Evolutionary conservation across 257 asterid species (phyloP).

Genomic region (Marsdenia floribunda): DNA sequence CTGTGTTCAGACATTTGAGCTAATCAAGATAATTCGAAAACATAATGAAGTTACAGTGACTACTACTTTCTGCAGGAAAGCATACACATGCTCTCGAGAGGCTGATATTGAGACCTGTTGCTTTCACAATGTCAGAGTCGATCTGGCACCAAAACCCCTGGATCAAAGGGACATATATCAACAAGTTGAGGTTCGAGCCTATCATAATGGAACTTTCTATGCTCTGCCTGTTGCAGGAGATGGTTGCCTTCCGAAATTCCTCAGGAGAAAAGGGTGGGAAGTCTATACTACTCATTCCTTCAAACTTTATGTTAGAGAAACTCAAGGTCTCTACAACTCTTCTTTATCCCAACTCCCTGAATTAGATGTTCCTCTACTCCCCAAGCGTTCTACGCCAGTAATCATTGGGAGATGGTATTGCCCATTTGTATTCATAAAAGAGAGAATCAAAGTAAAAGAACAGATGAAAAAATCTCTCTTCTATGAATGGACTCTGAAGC

Average conservation of each 20-base stretch:
- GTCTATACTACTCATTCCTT: conserved; percentile 33
- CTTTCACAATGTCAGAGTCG: conserved; percentile 23
- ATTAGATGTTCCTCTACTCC: conserved; percentile 31
- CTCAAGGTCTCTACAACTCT: conserved; percentile 41
- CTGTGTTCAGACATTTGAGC: too few relatives aligned
- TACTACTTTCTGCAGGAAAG: conserved; percentile 35
- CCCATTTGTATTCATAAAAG: conserved; percentile 59
- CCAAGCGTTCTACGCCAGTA: conserved; percentile 48
- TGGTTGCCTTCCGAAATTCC: conserved; percentile 64
- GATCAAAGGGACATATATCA: conserved; percentile 68
- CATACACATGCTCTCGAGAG: conserved; percentile 52
- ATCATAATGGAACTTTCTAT: conserved; percentile 52
- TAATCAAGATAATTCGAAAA: not conserved
- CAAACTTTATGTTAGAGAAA: conserved; percentile 36
- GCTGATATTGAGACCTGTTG: conserved; percentile 51
- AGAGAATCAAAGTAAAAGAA: conserved; percentile 26
- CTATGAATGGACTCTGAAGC: conserved; percentile 61
- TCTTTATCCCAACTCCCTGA: conserved; percentile 37
- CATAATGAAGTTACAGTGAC: not conserved
- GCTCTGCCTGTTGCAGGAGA: conserved; percentile 68
- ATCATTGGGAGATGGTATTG: conserved; percentile 64
- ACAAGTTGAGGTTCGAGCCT: conserved; percentile 53
- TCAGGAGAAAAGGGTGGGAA: conserved; percentile 67
- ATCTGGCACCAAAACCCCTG: conserved; percentile 42
- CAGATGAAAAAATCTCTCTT: conserved; percentile 52